These are phyloP conservation scores for Ogataea naganishii DNA, from an alignment of 805 yeast genomes.

Conservation along the genomic window DNA sequence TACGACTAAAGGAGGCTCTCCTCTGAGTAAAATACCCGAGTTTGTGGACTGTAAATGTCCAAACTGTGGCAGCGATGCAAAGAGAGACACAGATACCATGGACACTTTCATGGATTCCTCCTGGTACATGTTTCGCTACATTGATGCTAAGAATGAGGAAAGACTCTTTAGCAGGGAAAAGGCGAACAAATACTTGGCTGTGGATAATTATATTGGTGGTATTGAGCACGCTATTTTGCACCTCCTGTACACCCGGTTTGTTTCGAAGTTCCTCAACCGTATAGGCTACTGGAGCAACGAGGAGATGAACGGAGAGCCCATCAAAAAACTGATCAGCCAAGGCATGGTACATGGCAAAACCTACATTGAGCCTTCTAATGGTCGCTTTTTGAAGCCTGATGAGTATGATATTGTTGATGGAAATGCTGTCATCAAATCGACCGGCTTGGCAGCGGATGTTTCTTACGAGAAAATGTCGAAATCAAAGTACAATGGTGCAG, in stretches of 20 bases:
- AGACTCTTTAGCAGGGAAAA: conserved; percentile 44
- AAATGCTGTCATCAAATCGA: conserved; percentile 36
- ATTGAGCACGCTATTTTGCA: conserved; percentile 96
- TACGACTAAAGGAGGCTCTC: conserved; percentile 49
- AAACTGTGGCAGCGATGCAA: conserved; percentile 60
- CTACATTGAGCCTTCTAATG: conserved; percentile 58
- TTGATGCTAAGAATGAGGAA: conserved; percentile 57
- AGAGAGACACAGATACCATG: conserved; percentile 95
- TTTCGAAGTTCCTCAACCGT: conserved; percentile 67
- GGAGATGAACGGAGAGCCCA: conserved; percentile 64
- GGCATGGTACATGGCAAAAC: conserved; percentile 98
- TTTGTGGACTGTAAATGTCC: conserved; percentile 79
- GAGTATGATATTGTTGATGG: conserved; percentile 47
- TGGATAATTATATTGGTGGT: conserved; percentile 89
- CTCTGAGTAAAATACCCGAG: conserved; percentile 56
- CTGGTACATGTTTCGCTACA: conserved; percentile 86
- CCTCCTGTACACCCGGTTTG: conserved; percentile 75
- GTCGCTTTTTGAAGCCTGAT: conserved; percentile 69
- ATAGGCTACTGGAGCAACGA: conserved; percentile 64
- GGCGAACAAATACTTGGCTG: conserved; percentile 59
- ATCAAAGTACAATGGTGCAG: conserved; percentile 91
- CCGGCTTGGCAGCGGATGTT: conserved; percentile 44
- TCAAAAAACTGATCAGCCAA: conserved; percentile 73
- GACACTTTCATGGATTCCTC: conserved; percentile 97
- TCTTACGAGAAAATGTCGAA: conserved; percentile 93